A percentile compares a stretch with the other conserved stretches of the same genome.
Conservation (phyloP, 78 protist genomes). For the Dictyostelium capitatum region DNA sequence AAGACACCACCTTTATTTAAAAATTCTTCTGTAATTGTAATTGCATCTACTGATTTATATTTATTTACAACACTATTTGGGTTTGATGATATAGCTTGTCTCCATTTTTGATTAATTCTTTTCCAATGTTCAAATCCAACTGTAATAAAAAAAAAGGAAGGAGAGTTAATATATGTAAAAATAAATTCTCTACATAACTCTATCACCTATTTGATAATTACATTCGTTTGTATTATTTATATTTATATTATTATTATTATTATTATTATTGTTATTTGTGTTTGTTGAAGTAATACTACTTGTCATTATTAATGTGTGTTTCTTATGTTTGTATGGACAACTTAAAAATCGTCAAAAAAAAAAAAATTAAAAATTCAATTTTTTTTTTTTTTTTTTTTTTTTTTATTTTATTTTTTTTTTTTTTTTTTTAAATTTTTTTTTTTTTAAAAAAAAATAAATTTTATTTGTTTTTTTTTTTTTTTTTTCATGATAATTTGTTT, state of each 20-base stretch:
- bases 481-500: no score
- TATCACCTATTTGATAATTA: neutral
- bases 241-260: neutral
- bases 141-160: neutral
- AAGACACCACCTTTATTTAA: slow-evolving; percentile 53
- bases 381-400: no score
- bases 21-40: slow-evolving; percentile 44
- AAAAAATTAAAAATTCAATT: no score
- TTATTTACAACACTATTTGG: neutral
- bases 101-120: slow-evolving; percentile 44
- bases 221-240: neutral
- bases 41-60: slow-evolving; percentile 54
- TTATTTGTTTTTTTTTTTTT: no score
- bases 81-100: neutral
- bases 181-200: neutral
- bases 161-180: neutral
- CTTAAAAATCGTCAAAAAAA: no score
- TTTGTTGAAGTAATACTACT: no score
- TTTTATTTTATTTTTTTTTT: no score
- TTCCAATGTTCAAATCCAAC: slow-evolving; percentile 55
- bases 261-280: slow-evolving; percentile 2
- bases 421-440: no score
- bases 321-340: no score
- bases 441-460: no score
- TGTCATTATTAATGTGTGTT: no score